These are phyloP conservation scores for Rhizophagus sp. DNA, from an alignment of 192 early-diverging fungal species.

Conservation along the genomic window DNA sequence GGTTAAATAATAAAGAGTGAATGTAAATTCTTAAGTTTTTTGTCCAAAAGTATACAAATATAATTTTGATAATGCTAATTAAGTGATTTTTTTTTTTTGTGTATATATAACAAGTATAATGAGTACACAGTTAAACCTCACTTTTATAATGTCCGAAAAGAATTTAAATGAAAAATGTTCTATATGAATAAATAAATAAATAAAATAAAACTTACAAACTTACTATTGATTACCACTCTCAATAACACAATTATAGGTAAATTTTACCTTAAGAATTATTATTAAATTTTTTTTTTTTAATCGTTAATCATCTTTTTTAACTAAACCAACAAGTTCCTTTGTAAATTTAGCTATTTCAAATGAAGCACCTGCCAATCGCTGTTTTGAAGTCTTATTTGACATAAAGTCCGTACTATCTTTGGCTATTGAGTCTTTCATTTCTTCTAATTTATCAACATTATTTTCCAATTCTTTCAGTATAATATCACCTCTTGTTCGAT, in stretches of 20 bases:
- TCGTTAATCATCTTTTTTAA: slow-evolving; percentile 18
- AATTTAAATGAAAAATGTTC: neutral
- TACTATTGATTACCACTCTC: no score
- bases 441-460: slow-evolving; percentile 54
- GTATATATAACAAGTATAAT: no score
- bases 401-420: slow-evolving; percentile 47
- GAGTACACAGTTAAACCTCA: no score
- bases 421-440: slow-evolving; percentile 58
- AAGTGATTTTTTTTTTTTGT: neutral
- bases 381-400: slow-evolving; percentile 72
- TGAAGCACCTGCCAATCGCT: slow-evolving; percentile 76
- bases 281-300: neutral
- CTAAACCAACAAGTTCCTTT: slow-evolving; percentile 77
- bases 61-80: neutral
- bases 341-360: slow-evolving; percentile 92
- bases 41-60: neutral
- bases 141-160: no score
- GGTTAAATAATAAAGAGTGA: neutral
- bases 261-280: neutral
- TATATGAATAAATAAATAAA: no score
- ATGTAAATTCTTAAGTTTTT: neutral
- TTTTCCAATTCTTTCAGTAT: slow-evolving; percentile 62
- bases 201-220: neutral
- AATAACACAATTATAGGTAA: neutral
- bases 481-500: slow-evolving; percentile 49